Percentiles rank a stretch among this genome's conserved stretches.
phyloP scores from a whole-genome alignment of 257 asterid species.

The Capsicum chinense region DNA sequence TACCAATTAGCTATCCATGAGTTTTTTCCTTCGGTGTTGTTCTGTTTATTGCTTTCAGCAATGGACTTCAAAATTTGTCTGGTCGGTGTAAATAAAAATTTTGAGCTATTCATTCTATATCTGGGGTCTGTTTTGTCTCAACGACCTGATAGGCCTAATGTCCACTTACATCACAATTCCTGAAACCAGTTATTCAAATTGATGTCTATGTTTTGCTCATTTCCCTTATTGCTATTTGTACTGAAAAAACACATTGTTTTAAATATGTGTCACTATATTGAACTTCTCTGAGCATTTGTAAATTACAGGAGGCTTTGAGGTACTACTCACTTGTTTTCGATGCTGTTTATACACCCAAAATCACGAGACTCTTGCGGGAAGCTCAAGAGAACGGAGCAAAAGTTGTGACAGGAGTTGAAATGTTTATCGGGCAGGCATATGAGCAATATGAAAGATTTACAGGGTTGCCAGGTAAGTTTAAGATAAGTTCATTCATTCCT shows the following conservation, averaged over 20 bases:
- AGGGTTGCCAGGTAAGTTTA: constrained; percentile 73
- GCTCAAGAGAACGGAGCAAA: constrained; percentile 81
- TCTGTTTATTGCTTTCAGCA: neutral
- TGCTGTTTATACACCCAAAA: constrained; percentile 91
- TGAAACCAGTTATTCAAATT: neutral
- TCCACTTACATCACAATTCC: constrained; percentile 3
- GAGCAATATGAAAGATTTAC: constrained; percentile 92
- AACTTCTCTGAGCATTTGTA: neutral
- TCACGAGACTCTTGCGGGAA: constrained; percentile 77
- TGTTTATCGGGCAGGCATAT: constrained; percentile 96
- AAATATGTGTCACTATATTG: neutral
- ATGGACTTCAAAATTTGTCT: constrained; percentile 9
- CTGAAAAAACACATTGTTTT: constrained; percentile 6
- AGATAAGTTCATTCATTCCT: neutral
- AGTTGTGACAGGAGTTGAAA: constrained; percentile 85
- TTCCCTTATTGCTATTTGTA: neutral
- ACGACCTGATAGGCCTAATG: neutral
- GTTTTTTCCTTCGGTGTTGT: neutral
- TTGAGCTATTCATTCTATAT: neutral
- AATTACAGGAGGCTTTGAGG: constrained; percentile 70
- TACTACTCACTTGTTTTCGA: constrained; percentile 81
- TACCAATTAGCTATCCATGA: neutral
- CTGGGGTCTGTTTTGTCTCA: neutral
- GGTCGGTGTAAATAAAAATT: neutral
- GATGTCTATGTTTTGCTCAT: neutral